A percentile compares a stretch with the other conserved stretches of the same genome.
Conservation (phyloP, 257 asterid genomes). For the Haberlea rhodopensis region DNA sequence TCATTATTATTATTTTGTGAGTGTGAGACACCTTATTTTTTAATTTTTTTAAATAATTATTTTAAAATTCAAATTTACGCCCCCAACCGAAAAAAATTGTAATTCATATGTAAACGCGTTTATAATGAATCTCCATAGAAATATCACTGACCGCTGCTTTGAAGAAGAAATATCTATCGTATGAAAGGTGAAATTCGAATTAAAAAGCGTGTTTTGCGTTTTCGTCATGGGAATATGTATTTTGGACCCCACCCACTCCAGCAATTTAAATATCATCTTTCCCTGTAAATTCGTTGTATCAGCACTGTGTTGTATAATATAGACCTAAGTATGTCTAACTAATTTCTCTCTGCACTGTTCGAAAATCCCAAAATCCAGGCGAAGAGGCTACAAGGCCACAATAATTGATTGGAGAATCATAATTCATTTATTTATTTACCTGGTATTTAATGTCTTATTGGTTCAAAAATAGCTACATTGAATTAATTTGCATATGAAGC, state of each 20-base stretch:
- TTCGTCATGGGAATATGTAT: no score
- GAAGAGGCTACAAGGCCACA: neutral
- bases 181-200: no score
- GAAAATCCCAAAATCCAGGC: neutral
- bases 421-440: neutral
- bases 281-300: conserved; percentile 37
- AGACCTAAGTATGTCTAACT: neutral
- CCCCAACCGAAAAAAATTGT: no score
- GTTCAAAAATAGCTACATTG: neutral
- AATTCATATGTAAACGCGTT: no score
- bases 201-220: no score
- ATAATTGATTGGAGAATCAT: neutral
- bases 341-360: conserved; percentile 2
- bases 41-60: no score
- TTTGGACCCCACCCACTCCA: conserved; percentile 29
- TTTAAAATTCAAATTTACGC: no score
- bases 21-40: no score
- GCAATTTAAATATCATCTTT: conserved; percentile 11
- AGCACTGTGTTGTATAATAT: neutral
- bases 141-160: no score
- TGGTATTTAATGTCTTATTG: neutral
- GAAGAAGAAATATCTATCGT: no score
- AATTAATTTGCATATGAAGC: neutral
- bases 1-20: no score
- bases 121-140: no score